phyloP scores from a whole-genome alignment of 108 stramenopile species.

The Epithemia pelagica region DNA sequence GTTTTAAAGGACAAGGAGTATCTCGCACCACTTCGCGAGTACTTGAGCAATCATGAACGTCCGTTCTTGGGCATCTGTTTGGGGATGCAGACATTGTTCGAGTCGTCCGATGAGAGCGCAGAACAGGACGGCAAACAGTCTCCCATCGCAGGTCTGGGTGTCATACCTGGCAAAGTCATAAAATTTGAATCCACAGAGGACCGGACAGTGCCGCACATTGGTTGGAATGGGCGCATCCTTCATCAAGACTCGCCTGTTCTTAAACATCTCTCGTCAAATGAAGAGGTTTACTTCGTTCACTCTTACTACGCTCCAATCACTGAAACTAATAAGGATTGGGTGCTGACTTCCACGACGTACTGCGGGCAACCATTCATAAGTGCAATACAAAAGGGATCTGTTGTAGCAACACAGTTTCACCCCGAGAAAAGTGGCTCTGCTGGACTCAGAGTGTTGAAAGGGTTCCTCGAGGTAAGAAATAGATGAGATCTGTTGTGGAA shows the following conservation, averaged over 20 bases:
- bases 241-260: slow-evolving; percentile 72
- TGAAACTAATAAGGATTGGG: slow-evolving; percentile 79
- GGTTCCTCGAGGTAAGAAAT: slow-evolving; percentile 79
- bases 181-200: slow-evolving; percentile 58
- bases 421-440: slow-evolving; percentile 94
- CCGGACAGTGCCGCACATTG: slow-evolving; percentile 92
- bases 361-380: slow-evolving; percentile 79
- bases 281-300: slow-evolving; percentile 94
- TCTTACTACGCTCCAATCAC: slow-evolving; percentile 85
- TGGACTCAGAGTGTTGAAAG: slow-evolving; percentile 79
- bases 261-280: slow-evolving; percentile 39
- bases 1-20: slow-evolving; percentile 66
- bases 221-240: slow-evolving; percentile 92
- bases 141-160: slow-evolving; percentile 79
- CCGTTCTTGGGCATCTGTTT: slow-evolving; percentile 97
- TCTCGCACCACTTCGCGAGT: slow-evolving; percentile 73
- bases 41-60: slow-evolving; percentile 55
- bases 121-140: slow-evolving; percentile 32
- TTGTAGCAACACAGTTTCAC: slow-evolving; percentile 96
- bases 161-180: slow-evolving; percentile 87
- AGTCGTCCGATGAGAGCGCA: slow-evolving; percentile 74
- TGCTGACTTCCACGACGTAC: slow-evolving; percentile 84
- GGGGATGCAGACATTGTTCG: slow-evolving; percentile 98
- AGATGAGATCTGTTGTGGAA: no score
- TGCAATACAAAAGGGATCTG: slow-evolving; percentile 85